Evolutionary conservation across 2,329 filamentous ascomycete genomes (phyloP).

Genomic region (Fusarium sp.): DNA sequence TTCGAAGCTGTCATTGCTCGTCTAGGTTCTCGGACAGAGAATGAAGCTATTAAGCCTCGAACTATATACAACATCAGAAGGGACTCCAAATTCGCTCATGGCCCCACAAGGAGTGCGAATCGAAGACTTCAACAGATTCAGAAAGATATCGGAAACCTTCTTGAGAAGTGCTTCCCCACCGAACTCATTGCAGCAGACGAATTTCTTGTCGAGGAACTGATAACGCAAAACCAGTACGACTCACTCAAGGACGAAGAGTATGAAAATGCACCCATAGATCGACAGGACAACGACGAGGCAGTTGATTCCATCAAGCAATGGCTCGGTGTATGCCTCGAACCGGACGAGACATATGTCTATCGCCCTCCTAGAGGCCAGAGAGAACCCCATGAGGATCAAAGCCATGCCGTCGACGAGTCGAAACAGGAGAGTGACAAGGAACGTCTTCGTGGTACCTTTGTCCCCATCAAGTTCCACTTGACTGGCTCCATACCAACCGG

Average conservation of each 20-base stretch:
- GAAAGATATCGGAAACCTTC: slow-evolving; percentile 6
- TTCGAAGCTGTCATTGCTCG: slow-evolving; percentile 66
- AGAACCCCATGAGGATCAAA: slow-evolving; percentile 7
- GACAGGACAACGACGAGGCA: not conserved
- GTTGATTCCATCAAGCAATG: slow-evolving; percentile 24
- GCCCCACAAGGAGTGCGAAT: slow-evolving; percentile 7
- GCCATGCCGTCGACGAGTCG: not conserved
- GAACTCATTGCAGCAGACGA: slow-evolving; percentile 63
- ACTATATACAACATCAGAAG: slow-evolving; percentile 72
- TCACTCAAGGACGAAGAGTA: slow-evolving; percentile 54
- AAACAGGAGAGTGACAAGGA: slow-evolving; percentile 46
- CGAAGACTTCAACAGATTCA: slow-evolving; percentile 23
- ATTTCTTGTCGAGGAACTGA: slow-evolving; percentile 65
- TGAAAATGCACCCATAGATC: slow-evolving; percentile 21
- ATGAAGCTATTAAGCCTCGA: slow-evolving; percentile 70
- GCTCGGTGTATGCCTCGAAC: slow-evolving; percentile 33
- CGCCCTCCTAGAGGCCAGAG: slow-evolving; percentile 32
- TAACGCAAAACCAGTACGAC: slow-evolving; percentile 71
- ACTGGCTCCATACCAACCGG: slow-evolving; percentile 26
- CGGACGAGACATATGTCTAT: slow-evolving; percentile 38
- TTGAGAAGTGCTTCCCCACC: slow-evolving; percentile 49
- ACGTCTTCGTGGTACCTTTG: slow-evolving; percentile 67
- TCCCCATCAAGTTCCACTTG: slow-evolving; percentile 39
- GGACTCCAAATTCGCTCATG: slow-evolving; percentile 28
- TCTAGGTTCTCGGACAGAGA: slow-evolving; percentile 75